Percentiles rank a stretch among this genome's conserved stretches.
These are phyloP conservation scores for Paraphoma sp. DNA, from an alignment of 2,329 filamentous ascomycete genomes.

Conservation along the genomic window DNA sequence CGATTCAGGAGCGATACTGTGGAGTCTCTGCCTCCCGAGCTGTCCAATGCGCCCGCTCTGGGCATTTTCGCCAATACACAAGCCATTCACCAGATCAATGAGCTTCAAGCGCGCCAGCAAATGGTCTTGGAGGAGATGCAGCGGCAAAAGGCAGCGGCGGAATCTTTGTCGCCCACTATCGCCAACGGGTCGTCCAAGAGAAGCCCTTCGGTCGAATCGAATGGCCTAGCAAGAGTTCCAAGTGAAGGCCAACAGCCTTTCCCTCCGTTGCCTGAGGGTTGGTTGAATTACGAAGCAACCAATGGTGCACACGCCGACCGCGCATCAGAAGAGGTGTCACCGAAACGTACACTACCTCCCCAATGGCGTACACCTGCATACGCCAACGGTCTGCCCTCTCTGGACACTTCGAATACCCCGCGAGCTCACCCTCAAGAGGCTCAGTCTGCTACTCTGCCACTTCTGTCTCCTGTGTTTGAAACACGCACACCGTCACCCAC, in stretches of 20 bases:
- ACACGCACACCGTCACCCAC: conserved; percentile 74
- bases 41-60: conserved; percentile 22
- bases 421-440: conserved; percentile 43
- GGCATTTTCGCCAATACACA: conserved; percentile 33
- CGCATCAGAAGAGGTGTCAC: conserved; percentile 33
- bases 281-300: conserved; percentile 33
- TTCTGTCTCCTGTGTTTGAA: conserved; percentile 77
- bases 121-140: conserved; percentile 42
- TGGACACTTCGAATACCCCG: conserved; percentile 55
- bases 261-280: conserved; percentile 32
- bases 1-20: conserved; percentile 32
- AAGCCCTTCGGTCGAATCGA: conserved; percentile 21
- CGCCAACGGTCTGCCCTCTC: conserved; percentile 37
- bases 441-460: conserved; percentile 50
- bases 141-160: conserved; percentile 30
- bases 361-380: conserved; percentile 39
- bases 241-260: conserved; percentile 37
- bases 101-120: conserved; percentile 39
- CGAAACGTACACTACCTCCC: conserved; percentile 35
- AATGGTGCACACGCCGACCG: conserved; percentile 30
- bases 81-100: conserved; percentile 33
- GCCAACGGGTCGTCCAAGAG: conserved; percentile 35
- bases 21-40: conserved; percentile 30
- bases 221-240: conserved; percentile 27
- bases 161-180: conserved; percentile 25